These are phyloP conservation scores for Mycena alexandri DNA, from an alignment of 768 basidiomycete genomes.

Conservation along the genomic window DNA sequence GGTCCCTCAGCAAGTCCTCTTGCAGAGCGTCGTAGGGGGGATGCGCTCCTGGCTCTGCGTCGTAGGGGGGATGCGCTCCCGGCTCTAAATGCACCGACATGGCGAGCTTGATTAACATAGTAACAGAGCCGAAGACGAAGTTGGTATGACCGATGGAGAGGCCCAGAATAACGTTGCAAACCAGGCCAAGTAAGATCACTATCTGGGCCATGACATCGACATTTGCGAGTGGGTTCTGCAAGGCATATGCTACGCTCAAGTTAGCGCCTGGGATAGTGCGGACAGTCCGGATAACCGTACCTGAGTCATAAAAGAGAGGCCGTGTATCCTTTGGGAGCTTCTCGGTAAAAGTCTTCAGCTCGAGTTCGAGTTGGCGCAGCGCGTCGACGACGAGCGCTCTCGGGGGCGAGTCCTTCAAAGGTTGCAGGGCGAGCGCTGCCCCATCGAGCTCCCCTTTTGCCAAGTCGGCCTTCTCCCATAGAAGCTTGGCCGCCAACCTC, in stretches of 20 bases:
- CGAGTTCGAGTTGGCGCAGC: conserved; percentile 1
- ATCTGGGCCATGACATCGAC: conserved; percentile 17
- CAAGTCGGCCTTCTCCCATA: conserved; percentile 12
- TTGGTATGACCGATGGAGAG: neutral
- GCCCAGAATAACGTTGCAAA: conserved; percentile 27
- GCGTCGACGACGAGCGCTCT: conserved; percentile 1
- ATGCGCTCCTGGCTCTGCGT: too few relatives aligned
- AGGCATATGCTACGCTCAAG: conserved; percentile 12
- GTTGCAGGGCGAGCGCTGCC: conserved; percentile 7
- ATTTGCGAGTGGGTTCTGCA: conserved; percentile 5
- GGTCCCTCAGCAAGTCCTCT: conserved; percentile 26
- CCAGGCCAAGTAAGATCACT: conserved; percentile 22
- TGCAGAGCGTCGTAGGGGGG: conserved; percentile 14
- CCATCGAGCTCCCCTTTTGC: neutral
- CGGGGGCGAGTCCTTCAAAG: neutral
- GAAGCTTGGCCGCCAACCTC: neutral
- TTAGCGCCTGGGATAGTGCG: too few relatives aligned
- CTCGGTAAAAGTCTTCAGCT: too few relatives aligned
- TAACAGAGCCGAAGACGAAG: conserved; percentile 17
- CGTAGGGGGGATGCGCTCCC: neutral
- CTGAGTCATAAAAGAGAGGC: too few relatives aligned
- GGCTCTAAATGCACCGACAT: conserved; percentile 10
- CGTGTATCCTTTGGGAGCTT: too few relatives aligned
- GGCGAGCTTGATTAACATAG: conserved; percentile 11
- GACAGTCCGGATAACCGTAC: too few relatives aligned